Conservation (phyloP, 192 early-diverging fungal genomes). For the Allomyces macrogynus region DNA sequence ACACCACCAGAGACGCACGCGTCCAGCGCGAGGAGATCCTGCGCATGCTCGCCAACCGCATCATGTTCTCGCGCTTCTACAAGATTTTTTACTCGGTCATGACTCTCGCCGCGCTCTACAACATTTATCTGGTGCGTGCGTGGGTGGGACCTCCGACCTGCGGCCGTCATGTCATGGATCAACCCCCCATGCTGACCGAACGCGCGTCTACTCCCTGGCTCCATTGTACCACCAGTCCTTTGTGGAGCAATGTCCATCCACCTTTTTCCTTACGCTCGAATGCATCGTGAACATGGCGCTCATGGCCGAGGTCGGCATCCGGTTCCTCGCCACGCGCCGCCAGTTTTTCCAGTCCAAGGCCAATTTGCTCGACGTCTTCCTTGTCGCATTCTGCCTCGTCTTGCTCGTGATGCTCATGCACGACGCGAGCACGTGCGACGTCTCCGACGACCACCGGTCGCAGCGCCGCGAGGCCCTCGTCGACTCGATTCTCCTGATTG, state of each 20-base stretch:
- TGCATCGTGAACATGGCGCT: neutral
- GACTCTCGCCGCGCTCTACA: slow-evolving; percentile 19
- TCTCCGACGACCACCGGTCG: neutral
- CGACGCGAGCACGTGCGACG: neutral
- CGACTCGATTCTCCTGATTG: neutral
- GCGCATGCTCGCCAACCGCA: slow-evolving; percentile 30
- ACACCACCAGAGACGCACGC: neutral
- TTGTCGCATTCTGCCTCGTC: neutral
- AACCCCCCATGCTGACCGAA: too few species aligned
- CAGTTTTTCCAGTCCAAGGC: neutral
- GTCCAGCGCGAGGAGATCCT: slow-evolving; percentile 24
- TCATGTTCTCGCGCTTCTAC: slow-evolving; percentile 36
- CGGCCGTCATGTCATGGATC: too few species aligned
- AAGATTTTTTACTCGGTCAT: slow-evolving; percentile 27
- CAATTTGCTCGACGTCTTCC: neutral
- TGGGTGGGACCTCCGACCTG: too few species aligned
- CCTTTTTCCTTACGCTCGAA: neutral
- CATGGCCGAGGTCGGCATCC: neutral
- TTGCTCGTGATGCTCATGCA: neutral
- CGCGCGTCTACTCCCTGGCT: too few species aligned
- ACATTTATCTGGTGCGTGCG: neutral
- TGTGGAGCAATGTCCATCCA: neutral
- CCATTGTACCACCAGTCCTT: neutral
- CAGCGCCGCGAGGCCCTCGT: neutral
- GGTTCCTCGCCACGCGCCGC: neutral